Base-by-base conservation (phyloP, 2,329 filamentous ascomycete genomes). In the Amesomyces nigricolor region DNA sequence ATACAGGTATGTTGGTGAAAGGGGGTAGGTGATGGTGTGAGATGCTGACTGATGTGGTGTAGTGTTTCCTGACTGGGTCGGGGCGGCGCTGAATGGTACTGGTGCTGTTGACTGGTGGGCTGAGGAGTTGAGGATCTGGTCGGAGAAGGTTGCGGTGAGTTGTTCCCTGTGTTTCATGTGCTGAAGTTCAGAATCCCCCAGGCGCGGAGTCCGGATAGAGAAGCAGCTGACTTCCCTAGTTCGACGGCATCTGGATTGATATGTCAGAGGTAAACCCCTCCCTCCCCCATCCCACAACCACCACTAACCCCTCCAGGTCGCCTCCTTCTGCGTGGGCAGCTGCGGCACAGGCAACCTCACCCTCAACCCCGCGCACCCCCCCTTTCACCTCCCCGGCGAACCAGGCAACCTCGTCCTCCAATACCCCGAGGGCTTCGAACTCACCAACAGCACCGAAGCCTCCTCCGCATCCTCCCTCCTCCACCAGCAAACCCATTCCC, bases 11-110 rank as follows among this genome's bases (percentile, higher is more conserved):
- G 16, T 10, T 11, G 6, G 8, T 16, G 32, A 9, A 35, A 26
- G 22, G 32, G 32, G 32, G 32, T 5, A 7, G 6, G 11, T 6
- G 44, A 9, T 13, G 11, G 29, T 16, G 14, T 40, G 4, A 9
- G 19, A 14, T n/a, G 39, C 52, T 57, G 10, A 58, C 40, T 19
- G 32, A 35, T 10, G 1, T 26, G 2, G 5, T 19, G 5, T 42
- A 71, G 85, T 81, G 8, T 89, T 83, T 68, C 85, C 86, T 0
- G 88, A 92, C 65, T 91, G 86, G 85, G 69, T 79, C 5, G 79
- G 83, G 2, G 75, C 82, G 1, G 72, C 79, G 1, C 71, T 83
- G 3, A 86, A 87, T 63, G 75, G 80, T 37, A 80, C 81, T 0
- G 78, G 79, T n/a, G 80, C 85, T 0, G 78, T 85, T 55, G 65